Percentiles rank a stretch among this genome's conserved stretches.
phyloP scores from a whole-genome alignment of 352 stramenopile genomes.

The Thraustochytrium striatum region DNA sequence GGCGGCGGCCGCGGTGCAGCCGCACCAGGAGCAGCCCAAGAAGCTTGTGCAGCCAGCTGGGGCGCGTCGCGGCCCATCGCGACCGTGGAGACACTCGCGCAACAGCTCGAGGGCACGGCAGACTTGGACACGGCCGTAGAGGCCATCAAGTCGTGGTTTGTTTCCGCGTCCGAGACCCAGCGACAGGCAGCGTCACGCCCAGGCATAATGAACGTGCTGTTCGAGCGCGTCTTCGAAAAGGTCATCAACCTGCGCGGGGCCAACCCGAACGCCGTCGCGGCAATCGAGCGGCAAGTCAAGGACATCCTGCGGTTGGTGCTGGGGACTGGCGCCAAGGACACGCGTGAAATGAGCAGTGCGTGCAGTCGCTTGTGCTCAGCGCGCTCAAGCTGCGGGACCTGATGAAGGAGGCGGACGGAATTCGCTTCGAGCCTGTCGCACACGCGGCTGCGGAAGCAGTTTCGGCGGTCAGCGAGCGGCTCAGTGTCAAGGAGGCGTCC shows the following conservation, averaged over 20 bases:
- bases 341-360: not conserved
- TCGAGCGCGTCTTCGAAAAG: not conserved
- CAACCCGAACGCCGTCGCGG: not conserved
- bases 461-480: not conserved
- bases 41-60: not conserved
- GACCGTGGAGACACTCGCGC: too few relatives aligned
- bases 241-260: not conserved
- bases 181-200: not conserved
- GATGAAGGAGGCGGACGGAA: not conserved
- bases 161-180: not conserved
- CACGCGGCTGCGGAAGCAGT: not conserved
- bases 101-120: not conserved
- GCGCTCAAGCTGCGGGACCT: not conserved
- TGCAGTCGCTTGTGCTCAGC: not conserved
- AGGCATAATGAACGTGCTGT: not conserved
- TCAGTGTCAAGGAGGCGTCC: not conserved
- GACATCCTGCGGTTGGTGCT: not conserved
- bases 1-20: not conserved
- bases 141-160: not conserved
- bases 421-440: not conserved
- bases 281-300: not conserved
- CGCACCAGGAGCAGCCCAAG: not conserved
- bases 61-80: too few relatives aligned
- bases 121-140: not conserved
- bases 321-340: not conserved